Base-by-base conservation (phyloP, 2,329 filamentous ascomycete species). In the Ascochyta rabiei region DNA sequence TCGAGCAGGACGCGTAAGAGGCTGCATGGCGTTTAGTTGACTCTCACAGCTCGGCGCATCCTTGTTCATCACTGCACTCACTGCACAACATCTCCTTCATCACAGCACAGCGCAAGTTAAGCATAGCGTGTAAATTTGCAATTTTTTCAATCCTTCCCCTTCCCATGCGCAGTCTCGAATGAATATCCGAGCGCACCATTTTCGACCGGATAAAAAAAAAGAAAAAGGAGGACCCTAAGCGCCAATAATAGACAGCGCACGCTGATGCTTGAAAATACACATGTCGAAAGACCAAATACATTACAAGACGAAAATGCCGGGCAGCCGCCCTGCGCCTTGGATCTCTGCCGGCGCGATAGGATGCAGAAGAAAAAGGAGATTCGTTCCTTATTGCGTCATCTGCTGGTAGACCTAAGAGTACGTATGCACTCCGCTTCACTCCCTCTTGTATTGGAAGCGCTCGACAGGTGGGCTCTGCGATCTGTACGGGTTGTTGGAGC, bases 401-500 rank as follows among this genome's bases (percentile, higher is more conserved):
- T 6, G 37, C 35, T 46, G 34, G 40, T 28, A 28, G 49, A 49
- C 2, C 38, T 43, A 28, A 16, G 35, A 45, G 40, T 30, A 23
- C 4, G 21, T 23, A 23, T 30, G 12, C 12, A 30, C 12, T 30
- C 12, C 12, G 12, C 15, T 18, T 4, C 6, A 21, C 15, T 56
- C 48, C 18, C 39, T 33, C 38, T 56, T 56, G 26, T 47, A 56
- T 13, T 51, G 47, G 37, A 40, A 45, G n/a, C 38, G 51, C 37
- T 48, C 45, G 2, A 21, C 44, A 1, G 51, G 44, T 19, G 53
- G 53, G 15, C 53, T 56, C 38, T 51, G 53, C 7, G 53, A 33
- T 31, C 47, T 46, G 34, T 48, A 68, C 7, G 65, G 64, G 26
- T 68, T 68, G 19, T 53, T 66, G 7, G 53, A 59, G 34, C 34